Base-by-base conservation (phyloP, 2,329 filamentous ascomycete species). In the Colletotrichum gloeosporioides region DNA sequence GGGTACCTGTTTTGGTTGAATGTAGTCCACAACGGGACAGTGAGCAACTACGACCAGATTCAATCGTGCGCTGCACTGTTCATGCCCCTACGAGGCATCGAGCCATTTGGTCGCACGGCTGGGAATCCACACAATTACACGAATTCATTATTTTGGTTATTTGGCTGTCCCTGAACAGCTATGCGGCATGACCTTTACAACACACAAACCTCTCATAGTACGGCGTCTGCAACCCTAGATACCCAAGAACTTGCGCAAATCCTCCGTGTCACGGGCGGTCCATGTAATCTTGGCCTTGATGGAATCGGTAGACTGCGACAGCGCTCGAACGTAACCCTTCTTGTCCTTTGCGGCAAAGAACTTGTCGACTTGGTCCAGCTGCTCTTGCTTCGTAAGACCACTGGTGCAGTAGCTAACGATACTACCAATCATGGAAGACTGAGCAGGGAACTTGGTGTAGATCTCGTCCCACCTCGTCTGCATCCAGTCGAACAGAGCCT, bases 271-370 rank as follows among this genome's bases (percentile, higher is more conserved):
- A 75, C 95, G 91, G 84, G 92, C 87, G 72, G 98, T 83, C 95
- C 95, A 98, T 76, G 92, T 91, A 80, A 93, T 90, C 91, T 98
- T 99, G 71, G 96, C 96, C 77, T 92, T 91, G 81, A 98, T 94
- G 6, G 93, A 90, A 84, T 99, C 96, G 79, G 94, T 90, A 84
- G 94, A 96, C 88, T 99, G 96, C n/a, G 95, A 95, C 74, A 99
- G 88, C 65, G 95, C 93, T 83, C 96, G 93, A 82, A 98, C 95
- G 82, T 95, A 99, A 59, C 95, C 91, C 85, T 89, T 98, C 77
- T 94, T 98, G 83, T 95, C 95, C 88, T 95, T 95, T 78, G 90
- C 88, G 39, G 88, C 89, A 83, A 98, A 99, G 90, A 98, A 99
- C 7, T 88, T 87, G 84, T 96, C 90, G 29, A 98, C 93, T 77